Base-by-base conservation (phyloP, 1,284 basidiomycete species). In the Puccinia hordei region DNA sequence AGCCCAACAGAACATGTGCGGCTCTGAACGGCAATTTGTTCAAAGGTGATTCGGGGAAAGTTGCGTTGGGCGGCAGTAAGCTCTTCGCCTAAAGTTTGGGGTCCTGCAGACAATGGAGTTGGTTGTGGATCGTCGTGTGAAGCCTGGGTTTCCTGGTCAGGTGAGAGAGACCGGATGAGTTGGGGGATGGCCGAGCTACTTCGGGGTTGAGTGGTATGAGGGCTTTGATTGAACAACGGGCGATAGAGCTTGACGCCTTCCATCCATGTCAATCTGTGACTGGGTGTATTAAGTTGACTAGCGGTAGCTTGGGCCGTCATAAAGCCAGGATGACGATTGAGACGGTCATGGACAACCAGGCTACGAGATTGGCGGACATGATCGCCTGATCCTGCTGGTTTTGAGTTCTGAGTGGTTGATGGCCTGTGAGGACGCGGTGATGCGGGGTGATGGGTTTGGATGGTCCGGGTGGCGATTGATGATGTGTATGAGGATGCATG, bases 1-100 rank as follows among this genome's bases (percentile, higher is more conserved):
- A 97, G 87, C 10, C 93, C 92, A 75, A 97, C 88, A 1, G 93
- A 95, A 82, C 93, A 93, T 22, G 90, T 92, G 38, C 93, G 89
- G 83, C 90, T 91, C 84, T 92, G 83, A 12, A 83, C 93, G 4
- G 89, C 88, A 59, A 95, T 87, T 81, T 79, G 77, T 46, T 95
- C 93, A 78, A 92, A 90, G 92, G 94, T 83, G n/a, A 51, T 72
- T n/a, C 33, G 51, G n/a, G 72, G 69, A 55, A 68, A 61, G 17
- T 51, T 66, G 4, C 30, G 72, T 73, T 61, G 77, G 68, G 81
- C 51, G 17, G 81, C 81, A 35, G 38, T 35, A 49, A 68, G 41
- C 73, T 38, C 5, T 74, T 30, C 15, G 63, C 33, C 69, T 27
- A 74, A 13, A 38, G 59, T 61, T 15, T 8, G 68, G 63, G 57